A percentile compares a stretch with the other conserved stretches of the same genome.
These are phyloP conservation scores for Wickerhamiella sergipiensis DNA, from an alignment of 805 yeast genomes.

Conservation along the genomic window DNA sequence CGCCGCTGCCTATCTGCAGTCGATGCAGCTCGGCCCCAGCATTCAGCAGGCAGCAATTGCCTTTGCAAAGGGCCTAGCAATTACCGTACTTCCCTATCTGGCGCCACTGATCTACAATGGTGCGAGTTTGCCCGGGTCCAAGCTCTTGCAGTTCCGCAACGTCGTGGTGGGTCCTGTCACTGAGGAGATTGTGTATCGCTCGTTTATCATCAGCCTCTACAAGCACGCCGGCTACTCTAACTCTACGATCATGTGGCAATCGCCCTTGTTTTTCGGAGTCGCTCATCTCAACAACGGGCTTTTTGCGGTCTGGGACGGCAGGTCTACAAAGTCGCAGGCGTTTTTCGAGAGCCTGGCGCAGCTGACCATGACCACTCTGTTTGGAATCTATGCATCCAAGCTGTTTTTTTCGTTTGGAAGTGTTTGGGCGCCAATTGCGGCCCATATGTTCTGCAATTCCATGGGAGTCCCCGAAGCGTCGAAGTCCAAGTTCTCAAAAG, in stretches of 20 bases:
- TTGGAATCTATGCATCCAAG: slow-evolving; percentile 53
- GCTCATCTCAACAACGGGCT: slow-evolving; percentile 67
- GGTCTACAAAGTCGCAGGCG: background rate
- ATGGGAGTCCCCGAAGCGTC: slow-evolving; percentile 45
- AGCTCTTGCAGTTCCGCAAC: slow-evolving; percentile 30
- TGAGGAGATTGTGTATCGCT: slow-evolving; percentile 59
- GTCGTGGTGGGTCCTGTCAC: slow-evolving; percentile 57
- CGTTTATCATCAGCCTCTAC: slow-evolving; percentile 25
- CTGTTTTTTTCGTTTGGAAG: slow-evolving; percentile 38
- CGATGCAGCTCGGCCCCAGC: background rate
- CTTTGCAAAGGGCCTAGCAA: background rate
- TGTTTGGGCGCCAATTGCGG: slow-evolving; percentile 40
- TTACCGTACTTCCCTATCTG: background rate
- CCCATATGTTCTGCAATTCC: slow-evolving; percentile 54
- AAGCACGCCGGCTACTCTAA: slow-evolving; percentile 15
- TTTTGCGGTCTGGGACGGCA: slow-evolving; percentile 23
- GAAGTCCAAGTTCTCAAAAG: slow-evolving; percentile 6
- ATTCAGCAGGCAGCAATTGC: background rate
- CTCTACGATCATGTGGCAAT: slow-evolving; percentile 23
- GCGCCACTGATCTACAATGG: background rate
- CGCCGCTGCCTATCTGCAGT: background rate
- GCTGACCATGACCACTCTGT: slow-evolving; percentile 46
- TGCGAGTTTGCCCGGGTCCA: background rate
- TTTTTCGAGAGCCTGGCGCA: slow-evolving; percentile 30
- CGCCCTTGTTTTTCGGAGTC: slow-evolving; percentile 57